Conservation (phyloP, 163 green algal genomes). For the Scenedesmus sp. region DNA sequence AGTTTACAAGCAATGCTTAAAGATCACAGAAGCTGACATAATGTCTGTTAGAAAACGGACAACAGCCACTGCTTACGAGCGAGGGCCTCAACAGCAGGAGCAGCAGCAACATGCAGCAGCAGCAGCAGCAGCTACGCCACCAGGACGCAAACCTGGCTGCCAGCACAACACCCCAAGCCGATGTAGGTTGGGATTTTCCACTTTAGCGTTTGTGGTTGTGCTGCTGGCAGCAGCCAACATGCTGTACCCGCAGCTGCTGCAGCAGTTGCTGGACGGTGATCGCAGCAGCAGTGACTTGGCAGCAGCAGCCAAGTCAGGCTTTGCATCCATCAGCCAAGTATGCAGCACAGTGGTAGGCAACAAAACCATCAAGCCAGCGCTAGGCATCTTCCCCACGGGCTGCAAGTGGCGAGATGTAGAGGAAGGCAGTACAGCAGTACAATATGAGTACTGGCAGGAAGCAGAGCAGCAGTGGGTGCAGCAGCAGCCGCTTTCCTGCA, state of each 20-base stretch:
- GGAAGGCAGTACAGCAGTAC: conserved; percentile 32
- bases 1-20: background rate
- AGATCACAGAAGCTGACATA: background rate
- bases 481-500: conserved; percentile 72
- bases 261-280: background rate
- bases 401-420: conserved; percentile 81
- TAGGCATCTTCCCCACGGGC: conserved; percentile 81
- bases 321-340: background rate
- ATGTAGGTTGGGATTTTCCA: background rate
- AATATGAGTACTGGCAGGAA: conserved; percentile 86
- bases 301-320: background rate
- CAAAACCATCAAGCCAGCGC: conserved; percentile 57
- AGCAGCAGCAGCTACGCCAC: background rate
- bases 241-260: background rate
- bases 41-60: background rate
- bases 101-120: conserved; percentile 5
- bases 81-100: background rate
- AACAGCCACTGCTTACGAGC: background rate
- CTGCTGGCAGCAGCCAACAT: conserved; percentile 18
- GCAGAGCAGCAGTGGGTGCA: conserved; percentile 61
- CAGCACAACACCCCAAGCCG: background rate
- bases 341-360: background rate
- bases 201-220: background rate
- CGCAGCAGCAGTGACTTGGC: background rate
- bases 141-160: background rate